These are phyloP conservation scores for Tetrahymena borealis DNA, from an alignment of 73 alveolate genomes.

Conservation along the genomic window DNA sequence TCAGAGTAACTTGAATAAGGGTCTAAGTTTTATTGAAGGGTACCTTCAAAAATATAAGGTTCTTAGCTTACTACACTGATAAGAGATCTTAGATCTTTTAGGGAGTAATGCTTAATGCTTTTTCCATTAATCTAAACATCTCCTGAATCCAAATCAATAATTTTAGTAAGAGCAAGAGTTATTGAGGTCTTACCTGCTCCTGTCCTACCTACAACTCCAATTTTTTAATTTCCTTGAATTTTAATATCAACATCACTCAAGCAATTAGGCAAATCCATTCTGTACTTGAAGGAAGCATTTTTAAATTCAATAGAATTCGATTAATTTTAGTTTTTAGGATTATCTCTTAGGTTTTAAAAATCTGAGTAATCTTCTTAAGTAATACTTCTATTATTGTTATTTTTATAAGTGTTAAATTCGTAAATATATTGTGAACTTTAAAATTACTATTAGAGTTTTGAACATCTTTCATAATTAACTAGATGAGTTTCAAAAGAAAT, in stretches of 20 bases:
- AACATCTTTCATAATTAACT: background rate
- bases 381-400: background rate
- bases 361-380: background rate
- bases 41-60: conserved; percentile 71
- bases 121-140: conserved; percentile 69
- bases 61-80: conserved; percentile 74
- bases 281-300: background rate
- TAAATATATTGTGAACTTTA: too few relatives aligned
- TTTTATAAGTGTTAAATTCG: background rate
- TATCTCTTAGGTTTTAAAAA: background rate
- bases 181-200: conserved; percentile 65
- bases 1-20: conserved; percentile 46
- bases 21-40: conserved; percentile 75
- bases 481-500: background rate
- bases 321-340: background rate
- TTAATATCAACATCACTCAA: background rate
- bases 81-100: conserved; percentile 56
- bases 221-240: conserved; percentile 5
- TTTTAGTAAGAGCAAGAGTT: conserved; percentile 45
- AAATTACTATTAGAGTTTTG: background rate
- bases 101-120: conserved; percentile 55
- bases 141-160: conserved; percentile 56
- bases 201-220: conserved; percentile 62
- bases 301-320: background rate
- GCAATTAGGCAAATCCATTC: background rate